These are phyloP conservation scores for Silene conica DNA, from an alignment of 148 eudicot genomes.

Conservation along the genomic window DNA sequence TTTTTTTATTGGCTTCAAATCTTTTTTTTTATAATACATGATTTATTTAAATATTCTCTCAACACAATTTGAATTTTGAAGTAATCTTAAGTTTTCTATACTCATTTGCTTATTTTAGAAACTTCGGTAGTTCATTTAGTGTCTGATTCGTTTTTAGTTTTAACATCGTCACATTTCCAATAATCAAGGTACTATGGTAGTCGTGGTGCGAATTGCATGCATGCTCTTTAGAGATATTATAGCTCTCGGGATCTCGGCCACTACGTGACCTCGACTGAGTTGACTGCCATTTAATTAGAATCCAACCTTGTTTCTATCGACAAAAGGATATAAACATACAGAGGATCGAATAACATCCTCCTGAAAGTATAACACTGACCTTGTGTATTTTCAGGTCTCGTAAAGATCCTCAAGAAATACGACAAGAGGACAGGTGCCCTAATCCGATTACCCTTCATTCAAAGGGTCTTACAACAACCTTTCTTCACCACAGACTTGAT, in stretches of 20 bases:
- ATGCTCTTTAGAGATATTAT: too few relatives aligned
- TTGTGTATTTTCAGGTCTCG: constrained; percentile 50
- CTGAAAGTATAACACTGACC: not conserved
- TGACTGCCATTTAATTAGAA: too few relatives aligned
- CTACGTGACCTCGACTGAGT: too few relatives aligned
- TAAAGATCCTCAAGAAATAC: constrained; percentile 83
- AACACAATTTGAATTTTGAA: not conserved
- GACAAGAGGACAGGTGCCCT: constrained; percentile 87
- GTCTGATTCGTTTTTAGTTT: too few relatives aligned
- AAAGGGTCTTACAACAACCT: constrained; percentile 81
- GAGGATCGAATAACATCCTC: too few relatives aligned
- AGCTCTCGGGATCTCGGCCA: too few relatives aligned
- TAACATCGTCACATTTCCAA: too few relatives aligned
- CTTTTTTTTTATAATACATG: not conserved
- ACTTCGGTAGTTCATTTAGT: too few relatives aligned
- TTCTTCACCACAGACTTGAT: constrained; percentile 83
- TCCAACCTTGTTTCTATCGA: too few relatives aligned
- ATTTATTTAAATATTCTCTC: not conserved
- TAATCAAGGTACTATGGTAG: too few relatives aligned
- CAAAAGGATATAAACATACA: too few relatives aligned
- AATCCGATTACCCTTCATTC: constrained; percentile 81
- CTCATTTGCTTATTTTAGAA: not conserved
- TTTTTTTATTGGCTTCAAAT: not conserved
- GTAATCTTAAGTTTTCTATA: not conserved
- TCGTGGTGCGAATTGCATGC: too few relatives aligned